These are phyloP conservation scores for Thelonectria blattea DNA, from an alignment of 2,329 filamentous ascomycete genomes.

Conservation along the genomic window DNA sequence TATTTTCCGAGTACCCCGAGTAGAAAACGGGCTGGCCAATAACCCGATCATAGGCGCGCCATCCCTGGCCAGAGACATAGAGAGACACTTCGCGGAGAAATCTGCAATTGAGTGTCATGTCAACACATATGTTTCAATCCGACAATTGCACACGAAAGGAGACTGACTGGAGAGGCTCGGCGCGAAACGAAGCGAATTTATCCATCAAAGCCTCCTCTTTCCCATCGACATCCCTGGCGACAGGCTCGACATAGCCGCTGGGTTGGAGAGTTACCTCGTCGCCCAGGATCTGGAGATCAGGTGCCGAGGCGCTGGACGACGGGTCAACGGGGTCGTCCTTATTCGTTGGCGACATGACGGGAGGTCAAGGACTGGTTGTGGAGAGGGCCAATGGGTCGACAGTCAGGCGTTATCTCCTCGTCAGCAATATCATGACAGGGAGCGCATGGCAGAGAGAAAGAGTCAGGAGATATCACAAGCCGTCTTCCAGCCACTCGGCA, in stretches of 20 bases:
- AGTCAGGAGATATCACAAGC: conserved; percentile 15
- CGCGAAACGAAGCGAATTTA: conserved; percentile 86
- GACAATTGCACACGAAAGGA: not conserved
- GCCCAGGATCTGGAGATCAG: conserved; percentile 79
- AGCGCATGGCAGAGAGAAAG: conserved; percentile 19
- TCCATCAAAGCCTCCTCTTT: conserved; percentile 76
- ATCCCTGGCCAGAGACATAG: conserved; percentile 91
- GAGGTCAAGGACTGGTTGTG: conserved; percentile 8
- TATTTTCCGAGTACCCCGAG: conserved; percentile 86
- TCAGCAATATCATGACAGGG: conserved; percentile 31
- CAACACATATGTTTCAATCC: not conserved
- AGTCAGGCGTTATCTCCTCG: conserved; percentile 23
- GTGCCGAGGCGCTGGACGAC: conserved; percentile 56
- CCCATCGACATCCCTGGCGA: conserved; percentile 48
- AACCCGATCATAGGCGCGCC: conserved; percentile 90
- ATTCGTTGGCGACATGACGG: conserved; percentile 38
- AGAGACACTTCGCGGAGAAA: conserved; percentile 94
- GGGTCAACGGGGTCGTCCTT: conserved; percentile 41
- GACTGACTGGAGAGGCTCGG: conserved; percentile 65
- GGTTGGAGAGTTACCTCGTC: conserved; percentile 78
- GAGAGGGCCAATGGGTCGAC: conserved; percentile 24
- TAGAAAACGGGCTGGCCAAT: conserved; percentile 96
- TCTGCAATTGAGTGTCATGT: conserved; percentile 49
- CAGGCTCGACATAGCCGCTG: conserved; percentile 67
- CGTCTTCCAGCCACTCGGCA: not conserved